Percentiles rank a stretch among this genome's conserved stretches.
Conservation (phyloP, 2,329 filamentous ascomycete species). For the Ceratocystis huliohia region DNA sequence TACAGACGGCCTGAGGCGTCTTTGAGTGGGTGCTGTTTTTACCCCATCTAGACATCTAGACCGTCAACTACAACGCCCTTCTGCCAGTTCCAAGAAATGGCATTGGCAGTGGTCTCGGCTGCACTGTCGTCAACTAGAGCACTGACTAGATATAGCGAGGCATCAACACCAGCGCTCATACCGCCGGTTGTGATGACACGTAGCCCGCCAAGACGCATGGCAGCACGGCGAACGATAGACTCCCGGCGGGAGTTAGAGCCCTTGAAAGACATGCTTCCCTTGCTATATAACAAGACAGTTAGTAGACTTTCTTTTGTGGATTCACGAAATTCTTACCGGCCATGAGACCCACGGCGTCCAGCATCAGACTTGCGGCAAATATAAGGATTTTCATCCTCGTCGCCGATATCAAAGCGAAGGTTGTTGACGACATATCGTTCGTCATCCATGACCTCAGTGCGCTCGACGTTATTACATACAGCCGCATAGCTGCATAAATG, state of each 20-base stretch:
- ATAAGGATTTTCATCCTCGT: constrained; percentile 74
- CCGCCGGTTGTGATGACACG: constrained; percentile 72
- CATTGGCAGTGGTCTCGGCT: constrained; percentile 59
- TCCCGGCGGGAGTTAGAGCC: constrained; percentile 62
- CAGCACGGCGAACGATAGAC: constrained; percentile 64
- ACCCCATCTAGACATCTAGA: constrained; percentile 55
- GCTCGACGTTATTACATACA: constrained; percentile 56
- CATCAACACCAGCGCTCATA: constrained; percentile 68
- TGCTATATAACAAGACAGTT: constrained; percentile 35
- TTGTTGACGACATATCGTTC: constrained; percentile 82
- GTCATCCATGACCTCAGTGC: constrained; percentile 71
- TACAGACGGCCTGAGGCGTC: not conserved
- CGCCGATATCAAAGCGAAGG: constrained; percentile 70
- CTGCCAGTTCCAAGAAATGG: constrained; percentile 73
- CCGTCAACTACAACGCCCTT: constrained; percentile 77
- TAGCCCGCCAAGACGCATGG: constrained; percentile 56
- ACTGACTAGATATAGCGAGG: constrained; percentile 71
- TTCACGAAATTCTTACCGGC: constrained; percentile 36
- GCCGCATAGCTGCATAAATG: constrained; percentile 65
- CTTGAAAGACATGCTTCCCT: constrained; percentile 74
- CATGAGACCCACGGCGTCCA: constrained; percentile 47
- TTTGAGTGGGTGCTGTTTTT: constrained; percentile 8
- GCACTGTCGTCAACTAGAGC: constrained; percentile 67
- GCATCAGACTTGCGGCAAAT: constrained; percentile 59
- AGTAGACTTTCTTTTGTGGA: constrained; percentile 15